These are phyloP conservation scores for Suhomyces bokatorum DNA, from an alignment of 1,139 yeast genomes.

Conservation along the genomic window DNA sequence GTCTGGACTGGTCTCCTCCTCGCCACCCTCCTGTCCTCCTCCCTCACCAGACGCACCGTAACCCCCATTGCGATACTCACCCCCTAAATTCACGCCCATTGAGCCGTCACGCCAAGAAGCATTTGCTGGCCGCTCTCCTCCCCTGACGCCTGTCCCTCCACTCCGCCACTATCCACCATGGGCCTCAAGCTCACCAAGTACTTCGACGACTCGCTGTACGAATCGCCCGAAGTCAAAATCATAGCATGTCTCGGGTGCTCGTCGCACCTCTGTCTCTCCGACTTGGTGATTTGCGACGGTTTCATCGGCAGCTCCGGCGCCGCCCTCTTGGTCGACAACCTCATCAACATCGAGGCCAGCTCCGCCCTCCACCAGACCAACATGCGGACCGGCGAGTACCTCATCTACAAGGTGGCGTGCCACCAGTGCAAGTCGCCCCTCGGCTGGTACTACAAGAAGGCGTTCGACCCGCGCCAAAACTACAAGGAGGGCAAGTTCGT, in stretches of 20 bases:
- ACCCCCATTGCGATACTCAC: neutral
- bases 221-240: conserved; percentile 39
- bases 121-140: neutral
- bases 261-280: conserved; percentile 51
- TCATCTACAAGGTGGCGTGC: conserved; percentile 64
- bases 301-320: conserved; percentile 55
- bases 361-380: conserved; percentile 34
- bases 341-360: conserved; percentile 44
- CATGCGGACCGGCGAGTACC: conserved; percentile 74
- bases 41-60: neutral
- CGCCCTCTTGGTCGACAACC: conserved; percentile 51
- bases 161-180: no score
- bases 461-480: conserved; percentile 54
- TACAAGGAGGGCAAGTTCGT: conserved; percentile 82
- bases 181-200: conserved; percentile 42
- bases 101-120: neutral
- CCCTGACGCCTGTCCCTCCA: no score
- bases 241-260: conserved; percentile 54
- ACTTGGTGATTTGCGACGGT: conserved; percentile 48
- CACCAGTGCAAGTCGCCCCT: conserved; percentile 60
- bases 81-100: neutral
- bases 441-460: conserved; percentile 79
- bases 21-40: neutral
- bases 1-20: no score
- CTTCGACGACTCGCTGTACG: conserved; percentile 37